These are phyloP conservation scores for Alternaria triticina DNA, from an alignment of 2,329 filamentous ascomycete species.

Conservation along the genomic window DNA sequence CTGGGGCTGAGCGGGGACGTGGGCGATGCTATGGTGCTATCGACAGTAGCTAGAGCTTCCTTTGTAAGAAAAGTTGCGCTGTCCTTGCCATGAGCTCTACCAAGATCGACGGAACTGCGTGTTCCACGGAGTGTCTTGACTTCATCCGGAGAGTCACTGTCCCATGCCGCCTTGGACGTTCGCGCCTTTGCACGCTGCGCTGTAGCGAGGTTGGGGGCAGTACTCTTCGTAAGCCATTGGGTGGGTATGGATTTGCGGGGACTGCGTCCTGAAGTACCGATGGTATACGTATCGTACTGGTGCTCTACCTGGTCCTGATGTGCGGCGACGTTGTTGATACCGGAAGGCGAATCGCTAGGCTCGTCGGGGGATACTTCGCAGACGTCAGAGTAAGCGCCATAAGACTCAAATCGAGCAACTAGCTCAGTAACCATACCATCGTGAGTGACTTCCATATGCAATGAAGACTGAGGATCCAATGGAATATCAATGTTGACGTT, in stretches of 20 bases:
- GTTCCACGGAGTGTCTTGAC: conserved; percentile 21
- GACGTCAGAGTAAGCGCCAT: conserved; percentile 19
- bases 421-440: conserved; percentile 37
- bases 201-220: conserved; percentile 26
- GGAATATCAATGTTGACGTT: conserved; percentile 34
- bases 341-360: not conserved
- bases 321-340: conserved; percentile 10
- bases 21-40: conserved; percentile 24
- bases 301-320: conserved; percentile 2
- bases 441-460: conserved; percentile 30
- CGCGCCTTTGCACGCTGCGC: conserved; percentile 32
- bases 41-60: conserved; percentile 29
- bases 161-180: conserved; percentile 21
- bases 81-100: conserved; percentile 16
- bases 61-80: conserved; percentile 37
- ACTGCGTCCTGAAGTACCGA: conserved; percentile 10
- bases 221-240: conserved; percentile 26
- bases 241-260: conserved; percentile 37
- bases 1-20: conserved; percentile 13
- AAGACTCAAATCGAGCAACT: conserved; percentile 28
- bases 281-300: not conserved
- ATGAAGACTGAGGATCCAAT: conserved; percentile 20
- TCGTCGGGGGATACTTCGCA: conserved; percentile 15
- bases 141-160: conserved; percentile 19
- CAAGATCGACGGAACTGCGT: conserved; percentile 24